Evolutionary conservation across 2,329 filamentous ascomycete genomes (phyloP), one percentile per base, ranked within the genome.

Genomic region (Teratosphaeria gauchensis): DNA sequence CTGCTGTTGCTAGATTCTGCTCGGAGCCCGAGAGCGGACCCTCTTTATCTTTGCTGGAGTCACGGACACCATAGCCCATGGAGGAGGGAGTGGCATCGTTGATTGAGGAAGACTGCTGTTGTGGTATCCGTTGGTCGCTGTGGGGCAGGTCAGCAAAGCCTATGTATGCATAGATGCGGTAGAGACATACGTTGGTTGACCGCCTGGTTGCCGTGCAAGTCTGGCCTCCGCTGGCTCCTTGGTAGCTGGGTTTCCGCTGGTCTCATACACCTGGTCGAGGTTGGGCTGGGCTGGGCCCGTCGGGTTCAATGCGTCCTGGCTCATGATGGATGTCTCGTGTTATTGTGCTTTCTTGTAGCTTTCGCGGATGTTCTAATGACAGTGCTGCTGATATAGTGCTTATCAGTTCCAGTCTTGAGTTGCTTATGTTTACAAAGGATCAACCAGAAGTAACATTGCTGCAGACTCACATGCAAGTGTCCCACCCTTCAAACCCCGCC

Each of bases 41-140:
- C 60, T 79, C 77, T 65, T 79, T 77, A 28, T 76, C 77, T 0
- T 74, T 64, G 0, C 70, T 70, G 2, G 76, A 76, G 59, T 77
- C 77, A 57, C 72, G 75, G 19, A 78, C 67, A 53, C 78, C 78
- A 30, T 71, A 73, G 11, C 66, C 75, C 19, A 77, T 66, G 5
- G 73, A 67, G 16, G 73, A 71, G 5, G 72, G 64, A 1, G 66
- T 69, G 3, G 75, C 76, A n/a, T 76, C 65, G 51, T 68, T 64
- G 33, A 70, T 66, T 7, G 69, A 67, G 54, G 58, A 46, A 57
- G 71, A 66, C 66, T 77, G 73, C 51, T 73, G 67, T 24, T 65
- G 62, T 12, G 76, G 74, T 52, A 73, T 64, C 60, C 75, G 75
- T 61, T 74, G 71, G 53, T 68, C 66, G 51, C 67, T 71, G 35